Base-by-base conservation (phyloP, 208 protist genomes). In the Trypanosomatidae sp. region DNA sequence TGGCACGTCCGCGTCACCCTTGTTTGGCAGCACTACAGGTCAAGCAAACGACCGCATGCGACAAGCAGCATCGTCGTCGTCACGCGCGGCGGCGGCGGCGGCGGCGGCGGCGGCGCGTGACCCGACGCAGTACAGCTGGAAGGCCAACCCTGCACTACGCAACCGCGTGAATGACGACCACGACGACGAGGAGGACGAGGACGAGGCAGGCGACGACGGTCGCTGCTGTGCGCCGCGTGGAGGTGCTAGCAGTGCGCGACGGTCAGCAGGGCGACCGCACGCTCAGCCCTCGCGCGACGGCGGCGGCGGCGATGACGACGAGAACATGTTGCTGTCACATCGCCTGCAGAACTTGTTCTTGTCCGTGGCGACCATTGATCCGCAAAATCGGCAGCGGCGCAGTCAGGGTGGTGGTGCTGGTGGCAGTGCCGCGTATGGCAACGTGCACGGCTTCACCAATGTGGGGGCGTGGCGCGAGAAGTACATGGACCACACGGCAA, bases 51-150 rank as follows among this genome's bases (percentile, higher is more conserved):
- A 28, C 56, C 15, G 27, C 42, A 7, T 47, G 30, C 20, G 54
- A 55, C 33, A 13, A 28, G 16, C 48, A 24, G 24, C 16, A 18
- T 25, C 25, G 19, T n/a, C n/a, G n/a, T n/a, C n/a, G n/a, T n/a
- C n/a, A n/a, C n/a, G n/a, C n/a, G n/a, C n/a, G n/a, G n/a, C 5
- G 37, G 48, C 19, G 21, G 19, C 13, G 23, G 26, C 40, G 30
- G 33, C 41, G 55, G 44, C 35, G 19, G 47, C 33, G 61, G 49
- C 24, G 46, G 23, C 40, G 10, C 4, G 38, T n/a, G 49, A 71
- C 52, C 48, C 54, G n/a, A 52, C 49, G 0, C 49, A 25, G 20
- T 54, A 61, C 54, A 72, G 56, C 52, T 78, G 70, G 70, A 72
- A 69, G 53, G 63, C 64, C 2, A 61, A 71, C 28, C 54, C 60